Conservation (phyloP, 1,284 basidiomycete species). For the Pseudozyma sp. region DNA sequence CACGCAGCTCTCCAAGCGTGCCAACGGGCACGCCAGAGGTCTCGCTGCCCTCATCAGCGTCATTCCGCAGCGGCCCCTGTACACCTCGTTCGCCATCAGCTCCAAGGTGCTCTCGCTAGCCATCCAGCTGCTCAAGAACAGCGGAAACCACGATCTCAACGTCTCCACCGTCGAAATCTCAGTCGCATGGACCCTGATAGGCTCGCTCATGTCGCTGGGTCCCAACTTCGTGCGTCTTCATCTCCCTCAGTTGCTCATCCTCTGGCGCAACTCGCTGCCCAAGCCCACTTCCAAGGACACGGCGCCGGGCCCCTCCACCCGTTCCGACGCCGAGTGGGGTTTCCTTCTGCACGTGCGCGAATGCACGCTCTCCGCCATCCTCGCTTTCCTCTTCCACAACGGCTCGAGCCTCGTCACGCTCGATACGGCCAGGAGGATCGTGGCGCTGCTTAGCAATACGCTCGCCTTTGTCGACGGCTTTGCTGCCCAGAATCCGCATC, state of each 20-base stretch:
- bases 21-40: slow-evolving; percentile 88
- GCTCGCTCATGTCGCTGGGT: slow-evolving; percentile 89
- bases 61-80: slow-evolving; percentile 87
- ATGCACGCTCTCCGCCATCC: slow-evolving; percentile 86
- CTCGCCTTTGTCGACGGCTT: slow-evolving; percentile 84
- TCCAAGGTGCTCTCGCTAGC: slow-evolving; percentile 91
- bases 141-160: slow-evolving; percentile 87
- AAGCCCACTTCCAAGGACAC: slow-evolving; percentile 88
- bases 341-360: slow-evolving; percentile 93
- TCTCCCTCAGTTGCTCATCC: slow-evolving; percentile 87
- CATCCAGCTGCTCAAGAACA: slow-evolving; percentile 86
- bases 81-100: slow-evolving; percentile 92
- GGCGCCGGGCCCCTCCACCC: slow-evolving; percentile 75
- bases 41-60: slow-evolving; percentile 87
- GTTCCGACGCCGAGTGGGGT: slow-evolving; percentile 79
- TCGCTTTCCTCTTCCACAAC: slow-evolving; percentile 82
- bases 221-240: slow-evolving; percentile 92
- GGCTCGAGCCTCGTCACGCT: slow-evolving; percentile 81
- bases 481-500: slow-evolving; percentile 69
- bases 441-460: slow-evolving; percentile 87
- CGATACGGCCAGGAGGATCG: slow-evolving; percentile 87
- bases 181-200: slow-evolving; percentile 92
- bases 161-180: slow-evolving; percentile 87
- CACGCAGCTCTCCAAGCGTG: slow-evolving; percentile 79
- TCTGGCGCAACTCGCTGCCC: slow-evolving; percentile 96